Conservation (phyloP, 257 asterid genomes). For the Salvia rosmarinus region DNA sequence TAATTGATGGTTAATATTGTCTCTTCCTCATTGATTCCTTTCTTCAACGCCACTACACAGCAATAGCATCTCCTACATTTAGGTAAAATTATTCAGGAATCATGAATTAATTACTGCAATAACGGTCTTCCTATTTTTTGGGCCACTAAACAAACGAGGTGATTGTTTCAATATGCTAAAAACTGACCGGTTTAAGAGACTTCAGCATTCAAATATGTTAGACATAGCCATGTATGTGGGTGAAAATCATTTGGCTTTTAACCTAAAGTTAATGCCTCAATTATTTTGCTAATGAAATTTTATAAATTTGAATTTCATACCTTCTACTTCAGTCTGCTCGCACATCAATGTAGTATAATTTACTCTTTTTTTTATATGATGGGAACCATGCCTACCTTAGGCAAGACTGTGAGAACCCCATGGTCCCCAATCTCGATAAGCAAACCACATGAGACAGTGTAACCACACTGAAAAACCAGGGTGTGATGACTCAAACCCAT, state of each 20-base stretch:
- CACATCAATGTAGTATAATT: too few relatives aligned
- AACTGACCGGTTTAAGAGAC: background rate
- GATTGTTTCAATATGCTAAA: background rate
- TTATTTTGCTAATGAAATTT: background rate
- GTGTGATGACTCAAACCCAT: too few relatives aligned
- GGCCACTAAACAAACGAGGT: background rate
- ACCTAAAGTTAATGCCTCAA: too few relatives aligned
- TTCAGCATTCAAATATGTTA: too few relatives aligned
- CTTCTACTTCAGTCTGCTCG: background rate
- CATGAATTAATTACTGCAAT: background rate
- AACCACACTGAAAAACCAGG: too few relatives aligned
- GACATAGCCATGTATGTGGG: too few relatives aligned
- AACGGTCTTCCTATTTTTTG: background rate
- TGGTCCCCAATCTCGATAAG: too few relatives aligned
- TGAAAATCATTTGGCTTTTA: too few relatives aligned
- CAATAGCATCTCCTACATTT: constrained; percentile 13
- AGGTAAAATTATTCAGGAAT: background rate
- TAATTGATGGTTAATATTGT: constrained; percentile 19
- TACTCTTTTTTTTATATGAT: too few relatives aligned
- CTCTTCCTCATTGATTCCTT: constrained; percentile 15
- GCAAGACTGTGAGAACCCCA: too few relatives aligned
- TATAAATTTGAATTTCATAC: background rate
- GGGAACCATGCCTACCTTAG: too few relatives aligned
- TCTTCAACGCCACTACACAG: constrained; percentile 12
- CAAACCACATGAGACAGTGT: too few relatives aligned